Evolutionary conservation across 1,284 basidiomycete genomes (phyloP), one percentile per base, ranked within the genome.

Genomic region (Pyrrhoderma noxium): DNA sequence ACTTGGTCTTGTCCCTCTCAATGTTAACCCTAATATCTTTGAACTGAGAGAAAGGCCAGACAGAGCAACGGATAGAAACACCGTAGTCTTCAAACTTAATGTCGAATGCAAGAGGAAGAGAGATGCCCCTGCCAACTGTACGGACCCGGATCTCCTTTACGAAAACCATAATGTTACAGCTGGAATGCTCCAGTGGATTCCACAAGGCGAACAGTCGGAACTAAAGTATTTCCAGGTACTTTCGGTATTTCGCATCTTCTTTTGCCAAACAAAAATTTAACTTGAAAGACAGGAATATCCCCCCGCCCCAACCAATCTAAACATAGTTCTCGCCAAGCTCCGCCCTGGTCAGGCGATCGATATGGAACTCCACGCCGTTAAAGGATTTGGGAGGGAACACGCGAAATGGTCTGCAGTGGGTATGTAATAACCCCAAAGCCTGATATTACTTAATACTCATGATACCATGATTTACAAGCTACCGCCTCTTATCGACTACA

Each of bases 331-430:
- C 25, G 89, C 88, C n/a, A 99, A 99, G 68, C 71, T 99, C 44
- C 74, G 93, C 40, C 95, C 95, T 0, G 95, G 94, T 2, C 89
- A 94, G 65, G 74, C 76, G 45, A 73, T 97, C 39, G 76, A 88
- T 34, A 79, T 94, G 68, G 91, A 97, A 64, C 64, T 96, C 54
- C 94, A 99, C 65, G 94, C 93, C 44, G 75, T 94, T 54, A 98
- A 98, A 65, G 91, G 93, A 5, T 80, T 92, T n/a, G 94, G 93
- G 18, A 92, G 90, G 61, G 93, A 95, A 60, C 96, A 99, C 64
- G 93, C 96, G 39, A 99, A 99, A 65, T 99, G 90, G 68, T 92
- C 83, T 52, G 93, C 96, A n/a, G 96, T 99, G 47, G 91, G 90
- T 90, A 58, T 57, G 89, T 73, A 5, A 18, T 16, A 23, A 21